Evolutionary conservation across 192 early-diverging fungal species (phyloP), one percentile per base, ranked within the genome.

Genomic region (Backusella liffmaniae): DNA sequence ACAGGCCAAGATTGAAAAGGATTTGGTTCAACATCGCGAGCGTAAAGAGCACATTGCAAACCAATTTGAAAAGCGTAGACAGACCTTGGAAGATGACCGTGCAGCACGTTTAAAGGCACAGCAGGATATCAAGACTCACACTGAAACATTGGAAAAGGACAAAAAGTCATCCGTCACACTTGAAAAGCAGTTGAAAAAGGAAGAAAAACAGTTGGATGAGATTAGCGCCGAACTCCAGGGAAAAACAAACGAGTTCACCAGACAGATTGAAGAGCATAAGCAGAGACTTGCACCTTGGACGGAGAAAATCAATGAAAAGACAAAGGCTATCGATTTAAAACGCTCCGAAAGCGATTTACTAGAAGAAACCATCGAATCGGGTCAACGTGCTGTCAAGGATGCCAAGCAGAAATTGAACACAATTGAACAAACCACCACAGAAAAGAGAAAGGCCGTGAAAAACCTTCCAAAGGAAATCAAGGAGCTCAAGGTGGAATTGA

Each of bases 21-120:
- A 91, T 39, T 92, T 96, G 77, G 92, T 98, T 26, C 91, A 96
- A 78, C 79, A 95, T 66, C 90, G 92, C 72, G 96, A 96, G 80
- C 94, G 90, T 74, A 91, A 91, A 80, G 94, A 97, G 75, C 92
- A 96, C 84, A 77, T 94, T 73, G 86, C 81, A 32, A 85, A 79
- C 62, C 96, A 97, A 76, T 84, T 88, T 71, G 96, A 97, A 74
- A 97, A 97, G 79, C 34, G 89, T 3, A 81, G 83, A 30, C 92
- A 91, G 41, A 53, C 92, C 6, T 74, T 96, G n/a, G 85, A 93
- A 74, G 84, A 81, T 86, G 92, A 88, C 71, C 80, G 86, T 21
- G 79, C 91, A 65, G 79, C 79, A 3, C 83, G 89, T 15, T 76
- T 86, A 10, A 90, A 94, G 49, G 84, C 90, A 35, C 84, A 90